Percentiles rank a stretch among this genome's conserved stretches.
These are phyloP conservation scores for Chytriomyces sp. DNA, from an alignment of 192 early-diverging fungal genomes.

Conservation along the genomic window DNA sequence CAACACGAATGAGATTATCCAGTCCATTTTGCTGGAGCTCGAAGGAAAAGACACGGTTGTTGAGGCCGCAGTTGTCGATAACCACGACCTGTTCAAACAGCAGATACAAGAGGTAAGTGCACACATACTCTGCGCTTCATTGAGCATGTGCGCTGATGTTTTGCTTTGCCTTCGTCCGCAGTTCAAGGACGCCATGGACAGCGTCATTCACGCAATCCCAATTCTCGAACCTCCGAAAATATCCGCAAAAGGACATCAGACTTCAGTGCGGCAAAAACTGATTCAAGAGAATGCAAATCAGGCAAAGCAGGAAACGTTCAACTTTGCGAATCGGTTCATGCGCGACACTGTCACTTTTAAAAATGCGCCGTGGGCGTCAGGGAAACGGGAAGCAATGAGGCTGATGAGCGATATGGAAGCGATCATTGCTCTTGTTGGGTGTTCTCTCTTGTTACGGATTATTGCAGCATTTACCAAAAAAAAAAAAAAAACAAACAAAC, in stretches of 20 bases:
- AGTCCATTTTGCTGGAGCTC: slow-evolving; percentile 38
- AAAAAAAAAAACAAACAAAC: neutral
- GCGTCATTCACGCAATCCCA: slow-evolving; percentile 45
- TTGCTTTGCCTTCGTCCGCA: neutral
- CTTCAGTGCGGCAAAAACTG: slow-evolving; percentile 16
- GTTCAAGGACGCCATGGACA: slow-evolving; percentile 50
- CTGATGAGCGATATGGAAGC: slow-evolving; percentile 20
- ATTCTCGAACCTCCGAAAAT: slow-evolving; percentile 38
- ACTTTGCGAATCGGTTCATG: slow-evolving; percentile 1
- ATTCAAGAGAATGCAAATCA: slow-evolving; percentile 16
- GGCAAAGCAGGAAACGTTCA: slow-evolving; percentile 6
- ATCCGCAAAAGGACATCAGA: slow-evolving; percentile 34
- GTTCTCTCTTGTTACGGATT: neutral
- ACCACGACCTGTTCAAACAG: slow-evolving; percentile 37
- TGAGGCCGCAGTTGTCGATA: slow-evolving; percentile 22
- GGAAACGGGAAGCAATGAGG: slow-evolving; percentile 9
- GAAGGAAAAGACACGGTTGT: slow-evolving; percentile 36
- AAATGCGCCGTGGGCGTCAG: neutral
- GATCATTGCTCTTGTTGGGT: slow-evolving; percentile 3
- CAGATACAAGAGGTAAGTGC: slow-evolving; percentile 47
- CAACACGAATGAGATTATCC: slow-evolving; percentile 42
- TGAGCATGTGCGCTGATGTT: neutral
- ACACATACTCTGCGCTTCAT: neutral
- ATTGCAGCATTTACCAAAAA: neutral
- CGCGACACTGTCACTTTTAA: neutral